Evolutionary conservation across 1,139 yeast species (phyloP).

Genomic region (Lodderomyces parapsilosis): DNA sequence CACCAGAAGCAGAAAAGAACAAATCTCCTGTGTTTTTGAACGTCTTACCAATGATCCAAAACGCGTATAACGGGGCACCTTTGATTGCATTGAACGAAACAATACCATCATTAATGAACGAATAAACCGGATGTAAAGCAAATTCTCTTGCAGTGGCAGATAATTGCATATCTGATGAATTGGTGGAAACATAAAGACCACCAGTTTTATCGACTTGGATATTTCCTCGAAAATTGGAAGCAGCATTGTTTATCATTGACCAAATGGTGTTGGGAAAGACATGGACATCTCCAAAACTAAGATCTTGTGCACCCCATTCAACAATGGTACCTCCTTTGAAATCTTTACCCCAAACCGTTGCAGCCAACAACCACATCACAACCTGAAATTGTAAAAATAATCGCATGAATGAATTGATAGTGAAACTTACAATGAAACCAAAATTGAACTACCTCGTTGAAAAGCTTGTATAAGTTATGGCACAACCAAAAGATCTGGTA

Average conservation of each 20-base stretch:
- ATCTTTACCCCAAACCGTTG: background rate
- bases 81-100: slow-evolving; percentile 22
- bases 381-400: no score
- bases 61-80: slow-evolving; percentile 19
- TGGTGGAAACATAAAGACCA: background rate
- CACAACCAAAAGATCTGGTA: no score
- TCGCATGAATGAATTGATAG: no score
- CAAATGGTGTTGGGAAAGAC: slow-evolving; percentile 29
- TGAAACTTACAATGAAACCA: no score
- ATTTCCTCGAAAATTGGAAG: no score
- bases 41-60: slow-evolving; percentile 17
- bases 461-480: no score
- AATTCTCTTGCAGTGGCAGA: no score
- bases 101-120: slow-evolving; percentile 21
- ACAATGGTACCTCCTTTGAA: slow-evolving; percentile 5
- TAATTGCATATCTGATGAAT: background rate
- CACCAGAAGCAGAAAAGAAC: slow-evolving; percentile 27
- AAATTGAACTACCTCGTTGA: no score
- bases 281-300: slow-evolving; percentile 21
- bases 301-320: slow-evolving; percentile 18
- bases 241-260: slow-evolving; percentile 33
- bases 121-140: no score
- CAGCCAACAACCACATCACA: background rate
- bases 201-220: background rate
- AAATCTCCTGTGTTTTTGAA: slow-evolving; percentile 30